These are phyloP conservation scores for Globisporangium canariense DNA, from an alignment of 352 stramenopile species.

Conservation along the genomic window DNA sequence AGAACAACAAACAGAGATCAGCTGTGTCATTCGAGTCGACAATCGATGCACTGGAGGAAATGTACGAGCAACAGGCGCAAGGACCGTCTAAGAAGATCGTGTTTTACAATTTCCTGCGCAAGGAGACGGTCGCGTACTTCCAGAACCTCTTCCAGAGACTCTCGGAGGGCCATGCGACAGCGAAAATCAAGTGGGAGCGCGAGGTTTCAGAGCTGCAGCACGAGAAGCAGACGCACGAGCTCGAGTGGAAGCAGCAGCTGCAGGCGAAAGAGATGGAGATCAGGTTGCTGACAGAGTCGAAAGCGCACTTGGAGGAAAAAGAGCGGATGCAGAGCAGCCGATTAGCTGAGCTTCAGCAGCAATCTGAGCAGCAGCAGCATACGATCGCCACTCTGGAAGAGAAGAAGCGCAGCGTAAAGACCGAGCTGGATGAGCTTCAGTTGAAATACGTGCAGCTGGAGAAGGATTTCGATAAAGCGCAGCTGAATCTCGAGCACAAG, in stretches of 20 bases:
- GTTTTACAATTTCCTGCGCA: slow-evolving; percentile 65
- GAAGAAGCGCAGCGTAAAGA: slow-evolving; percentile 22
- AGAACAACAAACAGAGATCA: slow-evolving; percentile 13
- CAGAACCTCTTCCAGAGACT: slow-evolving; percentile 47
- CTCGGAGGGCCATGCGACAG: slow-evolving; percentile 19
- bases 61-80: slow-evolving; percentile 56
- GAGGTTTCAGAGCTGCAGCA: slow-evolving; percentile 34
- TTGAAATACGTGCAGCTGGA: slow-evolving; percentile 23
- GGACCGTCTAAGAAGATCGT: slow-evolving; percentile 66
- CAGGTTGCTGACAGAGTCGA: slow-evolving; percentile 39
- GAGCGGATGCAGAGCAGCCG: slow-evolving; percentile 30
- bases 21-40: slow-evolving; percentile 25
- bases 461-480: slow-evolving; percentile 55
- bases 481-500: slow-evolving; percentile 47
- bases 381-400: slow-evolving; percentile 33
- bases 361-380: slow-evolving; percentile 34
- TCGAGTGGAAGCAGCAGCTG: slow-evolving; percentile 41
- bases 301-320: slow-evolving; percentile 57
- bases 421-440: slow-evolving; percentile 34
- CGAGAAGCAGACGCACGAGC: slow-evolving; percentile 30
- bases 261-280: slow-evolving; percentile 48
- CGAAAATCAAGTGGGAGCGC: slow-evolving; percentile 27
- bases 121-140: slow-evolving; percentile 49
- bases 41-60: slow-evolving; percentile 43
- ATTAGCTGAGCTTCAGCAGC: slow-evolving; percentile 35